Base-by-base conservation (phyloP, 179 eudicot genomes). In the Spergularia azorica region DNA sequence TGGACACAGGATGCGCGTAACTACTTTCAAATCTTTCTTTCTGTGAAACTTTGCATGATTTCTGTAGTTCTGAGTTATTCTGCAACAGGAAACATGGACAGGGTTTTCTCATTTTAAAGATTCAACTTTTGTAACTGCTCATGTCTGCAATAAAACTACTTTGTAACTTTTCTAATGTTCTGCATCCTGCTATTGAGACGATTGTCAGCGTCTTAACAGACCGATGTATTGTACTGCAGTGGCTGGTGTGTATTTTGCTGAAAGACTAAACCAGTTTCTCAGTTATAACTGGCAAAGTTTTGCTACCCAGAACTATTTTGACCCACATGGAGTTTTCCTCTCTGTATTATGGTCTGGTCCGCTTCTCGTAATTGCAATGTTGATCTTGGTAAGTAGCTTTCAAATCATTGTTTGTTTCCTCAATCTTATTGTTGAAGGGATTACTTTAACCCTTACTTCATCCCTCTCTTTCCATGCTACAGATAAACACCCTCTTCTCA, bases 331-430 rank as follows among this genome's bases (percentile, higher is more conserved):
- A 54, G 9, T 93, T 50, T 91, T 95, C 67, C 87, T 95, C 69
- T 91, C 97, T 1, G 91, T 91, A 13, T 84, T 95, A 18, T 95
- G 98, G 98, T 95, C 97, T n/a, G 97, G 93, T 56, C 97, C 98
- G 38, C 95, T 95, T 76, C 87, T 95, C 57, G 79, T 93, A 39
- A 81, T 91, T 57, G 86, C 97, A 8, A 91, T 93, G 81, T 52
- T 93, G 71, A 93, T 95, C 80, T 83, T 95, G 97, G 98, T 95
- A 20, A 88, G 97, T 86, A 67, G 64, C 63, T 67, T 15, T 32
- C 20, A 63, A 51, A 0, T 50, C 38, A 3, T 55, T 73, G 63
- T 52, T 13, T 7, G 10, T 57, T 51, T 15, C 54, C 9, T 46
- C 51, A 21, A 15, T 51, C 68, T 1, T 13, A 56, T 21, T 43